phyloP scores from a whole-genome alignment of 768 basidiomycete species.

The Tylopilus cervinicoccineus region DNA sequence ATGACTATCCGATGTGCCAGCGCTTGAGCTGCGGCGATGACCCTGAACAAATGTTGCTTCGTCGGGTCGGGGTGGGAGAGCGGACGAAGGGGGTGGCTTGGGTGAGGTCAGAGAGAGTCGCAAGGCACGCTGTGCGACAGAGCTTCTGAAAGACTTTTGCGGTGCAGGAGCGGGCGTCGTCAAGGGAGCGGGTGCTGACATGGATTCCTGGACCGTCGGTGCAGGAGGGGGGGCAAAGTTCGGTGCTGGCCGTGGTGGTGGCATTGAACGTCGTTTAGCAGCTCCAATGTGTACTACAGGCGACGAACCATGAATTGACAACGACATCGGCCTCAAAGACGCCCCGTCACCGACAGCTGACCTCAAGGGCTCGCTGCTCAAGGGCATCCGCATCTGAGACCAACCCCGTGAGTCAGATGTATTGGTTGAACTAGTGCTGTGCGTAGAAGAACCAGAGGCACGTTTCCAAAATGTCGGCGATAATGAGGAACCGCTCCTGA shows the following conservation, averaged over 20 bases:
- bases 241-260: slow-evolving; percentile 72
- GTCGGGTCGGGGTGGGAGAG: slow-evolving; percentile 66
- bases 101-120: slow-evolving; percentile 60
- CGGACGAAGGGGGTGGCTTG: slow-evolving; percentile 56
- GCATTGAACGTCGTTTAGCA: slow-evolving; percentile 56
- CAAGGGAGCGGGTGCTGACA: slow-evolving; percentile 2
- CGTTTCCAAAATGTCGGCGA: slow-evolving; percentile 54
- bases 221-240: slow-evolving; percentile 68
- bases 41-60: slow-evolving; percentile 34
- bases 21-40: slow-evolving; percentile 35
- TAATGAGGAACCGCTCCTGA: slow-evolving; percentile 42
- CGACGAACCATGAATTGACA: slow-evolving; percentile 13
- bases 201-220: slow-evolving; percentile 35
- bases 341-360: slow-evolving; percentile 1
- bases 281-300: slow-evolving; percentile 20
- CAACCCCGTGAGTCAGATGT: slow-evolving; percentile 37
- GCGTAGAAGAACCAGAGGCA: slow-evolving; percentile 46
- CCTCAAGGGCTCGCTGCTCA: slow-evolving; percentile 7
- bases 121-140: slow-evolving; percentile 53
- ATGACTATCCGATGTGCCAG: slow-evolving; percentile 27
- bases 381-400: slow-evolving; percentile 7
- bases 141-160: slow-evolving; percentile 47
- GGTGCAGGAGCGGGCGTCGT: slow-evolving; percentile 3
- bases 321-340: slow-evolving; percentile 20
- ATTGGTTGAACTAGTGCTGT: slow-evolving; percentile 41